Evolutionary conservation across 495 filamentous ascomycete genomes (phyloP), one percentile per base, ranked within the genome.

Genomic region (Penicillium maclennaniae): DNA sequence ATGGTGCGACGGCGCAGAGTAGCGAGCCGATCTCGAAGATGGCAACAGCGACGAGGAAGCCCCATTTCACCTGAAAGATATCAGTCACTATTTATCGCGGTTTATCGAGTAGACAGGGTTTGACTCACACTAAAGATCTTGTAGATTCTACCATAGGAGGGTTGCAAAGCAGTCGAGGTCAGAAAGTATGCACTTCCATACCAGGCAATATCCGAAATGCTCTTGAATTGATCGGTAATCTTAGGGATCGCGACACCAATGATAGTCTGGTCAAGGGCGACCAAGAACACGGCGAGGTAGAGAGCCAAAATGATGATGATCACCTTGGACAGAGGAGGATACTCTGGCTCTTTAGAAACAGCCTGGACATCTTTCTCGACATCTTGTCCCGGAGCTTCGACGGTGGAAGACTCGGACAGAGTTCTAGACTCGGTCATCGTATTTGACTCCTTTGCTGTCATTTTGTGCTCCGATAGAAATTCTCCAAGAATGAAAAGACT

Each of bases 21-120:
- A 87, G 66, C 34, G 78, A 84, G 16, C 89, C 89, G 37, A 89
- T 53, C 54, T 91, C 88, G 63, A 92, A 92, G 53, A 92, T 63
- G 48, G 64, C 60, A 55, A 90, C 79, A 48, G 83, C 82, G n/a
- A 59, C 55, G 1, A 92, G 69, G 67, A 81, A 92, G 12, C 79
- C 70, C 62, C 61, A 78, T 69, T 86, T 86, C 49, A 84, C 73
- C 55, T 73, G 17, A 40, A 69, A 62, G 82, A 83, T 14, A 72
- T 77, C 64, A 87, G 51, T 4, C 54, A 5, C 1, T 7, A 27
- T n/a, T n/a, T n/a, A n/a, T n/a, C n/a, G 9, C 2, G 16, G 1
- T 16, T 19, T 39, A 19, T 27, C 15, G 20, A 52, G 16, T 9
- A 25, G 34, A 7, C 16, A 28, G 28, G 19, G 7, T 4, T 19